These are phyloP conservation scores for Aspergillus biplanus DNA, from an alignment of 495 filamentous ascomycete species.

Conservation along the genomic window DNA sequence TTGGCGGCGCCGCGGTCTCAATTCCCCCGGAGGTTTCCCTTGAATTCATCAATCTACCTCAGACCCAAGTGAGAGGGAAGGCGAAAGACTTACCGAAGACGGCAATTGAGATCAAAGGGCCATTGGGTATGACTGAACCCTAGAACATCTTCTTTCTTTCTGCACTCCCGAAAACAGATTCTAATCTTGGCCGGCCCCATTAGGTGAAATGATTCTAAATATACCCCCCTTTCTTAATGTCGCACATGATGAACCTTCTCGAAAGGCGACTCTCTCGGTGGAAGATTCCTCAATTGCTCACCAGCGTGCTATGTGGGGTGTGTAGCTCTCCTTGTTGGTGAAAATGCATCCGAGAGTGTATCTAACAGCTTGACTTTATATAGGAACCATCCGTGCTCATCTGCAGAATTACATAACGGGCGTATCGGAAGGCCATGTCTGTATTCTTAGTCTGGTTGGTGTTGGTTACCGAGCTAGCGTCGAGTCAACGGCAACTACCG, in stretches of 20 bases:
- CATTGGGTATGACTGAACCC: conserved; percentile 60
- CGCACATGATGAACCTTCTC: conserved; percentile 59
- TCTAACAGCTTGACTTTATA: conserved; percentile 20
- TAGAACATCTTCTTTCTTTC: background rate
- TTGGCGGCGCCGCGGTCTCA: conserved; percentile 79
- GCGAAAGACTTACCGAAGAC: conserved; percentile 59
- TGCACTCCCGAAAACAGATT: conserved; percentile 1
- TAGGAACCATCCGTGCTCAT: conserved; percentile 87
- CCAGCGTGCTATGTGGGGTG: conserved; percentile 98
- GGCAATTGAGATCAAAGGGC: conserved; percentile 70
- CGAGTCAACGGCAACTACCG: conserved; percentile 72
- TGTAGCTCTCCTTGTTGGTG: conserved; percentile 33
- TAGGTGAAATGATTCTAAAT: conserved; percentile 71
- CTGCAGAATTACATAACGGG: conserved; percentile 88
- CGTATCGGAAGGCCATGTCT: conserved; percentile 94
- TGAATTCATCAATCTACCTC: conserved; percentile 61
- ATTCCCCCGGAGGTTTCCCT: conserved; percentile 84
- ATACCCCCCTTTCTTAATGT: conserved; percentile 76
- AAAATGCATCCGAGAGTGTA: background rate
- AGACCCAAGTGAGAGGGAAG: conserved; percentile 48
- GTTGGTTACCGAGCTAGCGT: conserved; percentile 93
- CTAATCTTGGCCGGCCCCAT: conserved; percentile 13
- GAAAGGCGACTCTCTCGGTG: conserved; percentile 68
- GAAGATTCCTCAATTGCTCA: conserved; percentile 63
- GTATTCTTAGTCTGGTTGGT: conserved; percentile 90